These are phyloP conservation scores for Onygenales sp. DNA, from an alignment of 2,329 filamentous ascomycete species.

Conservation along the genomic window DNA sequence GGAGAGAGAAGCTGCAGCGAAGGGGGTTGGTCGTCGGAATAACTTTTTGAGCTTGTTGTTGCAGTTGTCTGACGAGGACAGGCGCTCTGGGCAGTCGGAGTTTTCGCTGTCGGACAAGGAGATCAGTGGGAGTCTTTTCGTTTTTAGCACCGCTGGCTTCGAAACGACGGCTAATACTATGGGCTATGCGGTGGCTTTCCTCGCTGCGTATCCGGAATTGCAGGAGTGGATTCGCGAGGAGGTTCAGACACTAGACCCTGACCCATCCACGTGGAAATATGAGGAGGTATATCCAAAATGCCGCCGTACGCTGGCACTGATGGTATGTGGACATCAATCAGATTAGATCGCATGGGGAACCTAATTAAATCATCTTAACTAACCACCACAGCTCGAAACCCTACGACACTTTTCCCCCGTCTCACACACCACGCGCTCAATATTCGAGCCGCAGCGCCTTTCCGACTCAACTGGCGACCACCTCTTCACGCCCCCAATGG, in stretches of 20 bases:
- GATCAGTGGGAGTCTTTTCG: constrained; percentile 37
- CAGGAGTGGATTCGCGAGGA: constrained; percentile 47
- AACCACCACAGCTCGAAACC: constrained; percentile 25
- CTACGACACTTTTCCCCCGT: constrained; percentile 34
- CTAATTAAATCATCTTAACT: not conserved
- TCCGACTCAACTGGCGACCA: constrained; percentile 17
- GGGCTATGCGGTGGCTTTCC: constrained; percentile 38
- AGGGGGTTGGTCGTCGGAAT: constrained; percentile 7
- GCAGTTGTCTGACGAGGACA: constrained; percentile 18
- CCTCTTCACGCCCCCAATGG: constrained; percentile 23
- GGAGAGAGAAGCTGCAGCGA: constrained; percentile 12
- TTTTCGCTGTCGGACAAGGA: constrained; percentile 31
- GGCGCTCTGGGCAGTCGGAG: constrained; percentile 12
- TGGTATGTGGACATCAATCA: constrained; percentile 25
- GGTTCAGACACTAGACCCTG: constrained; percentile 26
- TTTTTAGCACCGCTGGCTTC: constrained; percentile 39
- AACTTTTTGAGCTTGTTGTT: constrained; percentile 24
- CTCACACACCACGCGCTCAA: constrained; percentile 27
- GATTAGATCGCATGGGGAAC: too few relatives aligned
- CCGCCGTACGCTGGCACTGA: constrained; percentile 38
- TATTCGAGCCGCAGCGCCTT: constrained; percentile 21
- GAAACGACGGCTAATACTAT: constrained; percentile 44
- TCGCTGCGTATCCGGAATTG: constrained; percentile 38
- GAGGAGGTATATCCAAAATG: constrained; percentile 34
- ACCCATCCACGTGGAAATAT: constrained; percentile 30